Conservation (phyloP, 257 asterid genomes). For the Henckelia pumila region DNA sequence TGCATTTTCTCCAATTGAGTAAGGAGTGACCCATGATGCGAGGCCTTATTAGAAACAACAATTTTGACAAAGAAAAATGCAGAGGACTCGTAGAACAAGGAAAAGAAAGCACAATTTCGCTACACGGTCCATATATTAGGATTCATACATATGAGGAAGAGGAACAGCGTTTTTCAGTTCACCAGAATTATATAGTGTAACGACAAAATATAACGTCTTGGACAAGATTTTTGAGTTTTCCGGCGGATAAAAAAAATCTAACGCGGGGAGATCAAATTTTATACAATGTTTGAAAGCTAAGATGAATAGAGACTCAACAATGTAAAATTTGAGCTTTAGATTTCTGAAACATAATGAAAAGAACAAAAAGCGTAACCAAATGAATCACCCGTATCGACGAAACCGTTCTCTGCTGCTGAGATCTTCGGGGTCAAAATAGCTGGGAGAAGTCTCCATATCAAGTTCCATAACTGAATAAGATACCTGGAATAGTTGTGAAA, state of each 20-base stretch:
- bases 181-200: no score
- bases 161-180: background rate
- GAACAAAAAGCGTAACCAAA: background rate
- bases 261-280: background rate
- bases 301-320: background rate
- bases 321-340: background rate
- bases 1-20: background rate
- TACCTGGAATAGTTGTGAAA: slow-evolving; percentile 14
- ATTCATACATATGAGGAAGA: background rate
- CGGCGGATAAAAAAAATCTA: background rate
- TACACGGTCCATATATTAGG: background rate
- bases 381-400: slow-evolving; percentile 82
- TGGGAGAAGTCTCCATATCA: slow-evolving; percentile 70
- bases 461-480: slow-evolving; percentile 46
- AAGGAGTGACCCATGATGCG: background rate
- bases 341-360: background rate
- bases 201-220: background rate
- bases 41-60: background rate
- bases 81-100: background rate
- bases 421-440: slow-evolving; percentile 71
- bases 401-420: slow-evolving; percentile 72
- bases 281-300: background rate
- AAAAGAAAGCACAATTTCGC: no score
- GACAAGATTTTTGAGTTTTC: background rate
- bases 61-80: background rate